Base-by-base conservation (phyloP, 345 rosid genomes). In the Durio zibethinus region DNA sequence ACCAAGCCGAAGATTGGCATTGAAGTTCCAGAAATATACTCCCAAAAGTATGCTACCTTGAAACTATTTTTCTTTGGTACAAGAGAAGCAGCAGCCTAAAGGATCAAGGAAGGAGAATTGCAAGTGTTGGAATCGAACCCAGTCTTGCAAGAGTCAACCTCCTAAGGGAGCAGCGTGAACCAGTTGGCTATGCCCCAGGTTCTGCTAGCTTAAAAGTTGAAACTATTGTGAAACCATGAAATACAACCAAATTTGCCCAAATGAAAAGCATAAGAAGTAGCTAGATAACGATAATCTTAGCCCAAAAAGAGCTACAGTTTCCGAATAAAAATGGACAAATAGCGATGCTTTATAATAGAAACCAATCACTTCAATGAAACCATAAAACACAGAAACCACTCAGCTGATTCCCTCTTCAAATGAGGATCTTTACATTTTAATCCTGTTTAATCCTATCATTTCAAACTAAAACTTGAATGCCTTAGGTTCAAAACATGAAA, bases 211-310 rank as follows among this genome's bases (percentile, higher is more conserved):
- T n/a, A n/a, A n/a, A n/a, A n/a, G n/a, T 11, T 45, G 56, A 3
- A 68, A 45, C 56, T 45, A 45, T 25, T 42, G n/a, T 12, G 53
- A 68, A 48, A 5, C 14, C 11, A 63, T 35, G 25, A 35, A 63
- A 20, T 33, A 63, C 6, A n/a, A 63, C 6, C 45, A 20, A 18
- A 36, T 20, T 64, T 64, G 36, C 42, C 42, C 74, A 16, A 29
- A 31, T 48, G 31, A 27, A 70, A 70, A 70, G 27, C 74, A 70
- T 48, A 48, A 18, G 74, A 50, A 70, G 16, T 50, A 48, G 60
- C 56, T 14, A 23, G 36, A 54, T 23, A 68, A 68, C 1, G 38
- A 18, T 48, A 1, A 31, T 70, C 43, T 50, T 45, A 68, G 12
- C 61, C 45, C 31, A 72, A 33, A 20, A 50, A 47, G 7, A 4